Percentiles rank a stretch among this genome's conserved stretches.
phyloP scores from a whole-genome alignment of 176 grass and related monocot genomes.

The Oryza nivara region DNA sequence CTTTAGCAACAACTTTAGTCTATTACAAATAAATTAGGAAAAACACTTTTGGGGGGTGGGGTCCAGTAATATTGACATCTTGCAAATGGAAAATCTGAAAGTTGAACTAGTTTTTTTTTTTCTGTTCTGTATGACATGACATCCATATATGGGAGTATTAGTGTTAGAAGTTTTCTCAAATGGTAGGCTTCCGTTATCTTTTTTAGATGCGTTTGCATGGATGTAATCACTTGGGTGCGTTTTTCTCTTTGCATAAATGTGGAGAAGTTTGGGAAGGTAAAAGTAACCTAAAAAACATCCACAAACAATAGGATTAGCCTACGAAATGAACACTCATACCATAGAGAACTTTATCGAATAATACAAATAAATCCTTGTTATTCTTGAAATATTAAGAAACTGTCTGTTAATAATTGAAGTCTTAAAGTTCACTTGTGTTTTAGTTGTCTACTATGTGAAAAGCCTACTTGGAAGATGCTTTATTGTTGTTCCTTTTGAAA shows the following conservation, averaged over 20 bases:
- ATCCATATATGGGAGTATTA: slow-evolving; percentile 6
- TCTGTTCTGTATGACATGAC: slow-evolving; percentile 30
- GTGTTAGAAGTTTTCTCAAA: slow-evolving; percentile 12
- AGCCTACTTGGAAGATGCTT: slow-evolving; percentile 21
- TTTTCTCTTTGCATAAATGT: slow-evolving; percentile 29
- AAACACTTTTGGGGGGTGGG: not conserved
- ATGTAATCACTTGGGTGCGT: slow-evolving; percentile 7
- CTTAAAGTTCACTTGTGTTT: not conserved
- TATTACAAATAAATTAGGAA: not conserved
- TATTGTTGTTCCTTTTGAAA: not conserved
- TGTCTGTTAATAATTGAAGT: not conserved
- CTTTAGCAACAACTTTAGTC: not conserved
- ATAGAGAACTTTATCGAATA: slow-evolving; percentile 14
- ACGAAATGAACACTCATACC: slow-evolving; percentile 4
- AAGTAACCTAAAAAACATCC: not conserved
- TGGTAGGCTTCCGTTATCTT: slow-evolving; percentile 25
- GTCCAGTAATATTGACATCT: not conserved
- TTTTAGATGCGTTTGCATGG: slow-evolving; percentile 19
- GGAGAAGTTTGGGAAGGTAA: slow-evolving; percentile 21
- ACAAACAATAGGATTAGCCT: slow-evolving; percentile 12
- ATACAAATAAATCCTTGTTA: not conserved
- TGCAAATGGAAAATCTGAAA: not conserved
- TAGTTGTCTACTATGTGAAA: not conserved
- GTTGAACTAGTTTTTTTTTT: not conserved
- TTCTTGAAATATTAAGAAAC: not conserved